Evolutionary conservation across 257 asterid species (phyloP).

Genomic region (Ehretia macrophylla): DNA sequence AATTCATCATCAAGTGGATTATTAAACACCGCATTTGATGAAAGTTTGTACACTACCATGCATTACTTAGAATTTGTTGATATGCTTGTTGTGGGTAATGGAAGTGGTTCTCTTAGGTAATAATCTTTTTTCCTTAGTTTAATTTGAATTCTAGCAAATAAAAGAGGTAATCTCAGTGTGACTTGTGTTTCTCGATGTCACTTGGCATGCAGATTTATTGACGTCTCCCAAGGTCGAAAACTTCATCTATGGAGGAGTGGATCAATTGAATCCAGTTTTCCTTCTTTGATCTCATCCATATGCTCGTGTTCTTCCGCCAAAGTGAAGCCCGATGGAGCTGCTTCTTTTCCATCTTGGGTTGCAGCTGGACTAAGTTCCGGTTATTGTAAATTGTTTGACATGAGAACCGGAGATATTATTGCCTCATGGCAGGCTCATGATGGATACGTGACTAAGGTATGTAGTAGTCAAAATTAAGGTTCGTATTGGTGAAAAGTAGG

Average conservation of each 20-base stretch:
- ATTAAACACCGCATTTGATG: constrained; percentile 72
- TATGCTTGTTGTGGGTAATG: constrained; percentile 80
- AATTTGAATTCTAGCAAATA: background rate
- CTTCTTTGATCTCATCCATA: constrained; percentile 81
- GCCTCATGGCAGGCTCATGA: constrained; percentile 98
- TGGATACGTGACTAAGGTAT: constrained; percentile 96
- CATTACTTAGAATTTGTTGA: constrained; percentile 62
- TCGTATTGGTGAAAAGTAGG: constrained; percentile 3
- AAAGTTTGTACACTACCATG: constrained; percentile 84
- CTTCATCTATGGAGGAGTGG: constrained; percentile 93
- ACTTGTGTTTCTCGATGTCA: constrained; percentile 14
- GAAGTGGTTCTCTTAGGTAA: constrained; percentile 94
- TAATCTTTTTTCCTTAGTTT: constrained; percentile 13
- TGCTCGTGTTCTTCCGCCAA: constrained; percentile 67
- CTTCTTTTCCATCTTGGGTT: constrained; percentile 71
- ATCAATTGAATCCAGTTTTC: constrained; percentile 55
- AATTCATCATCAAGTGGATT: constrained; percentile 75
- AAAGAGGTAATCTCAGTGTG: background rate
- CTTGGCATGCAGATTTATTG: constrained; percentile 65
- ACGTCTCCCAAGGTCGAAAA: constrained; percentile 77
- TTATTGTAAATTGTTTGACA: constrained; percentile 73
- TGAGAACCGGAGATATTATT: constrained; percentile 78
- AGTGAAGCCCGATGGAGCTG: constrained; percentile 34
- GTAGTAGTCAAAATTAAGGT: constrained; percentile 4
- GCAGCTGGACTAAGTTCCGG: constrained; percentile 93